A percentile compares a stretch with the other conserved stretches of the same genome.
These are phyloP conservation scores for Magnolia changhungtana DNA, from an alignment of 164 flowering plant genomes.

Conservation along the genomic window DNA sequence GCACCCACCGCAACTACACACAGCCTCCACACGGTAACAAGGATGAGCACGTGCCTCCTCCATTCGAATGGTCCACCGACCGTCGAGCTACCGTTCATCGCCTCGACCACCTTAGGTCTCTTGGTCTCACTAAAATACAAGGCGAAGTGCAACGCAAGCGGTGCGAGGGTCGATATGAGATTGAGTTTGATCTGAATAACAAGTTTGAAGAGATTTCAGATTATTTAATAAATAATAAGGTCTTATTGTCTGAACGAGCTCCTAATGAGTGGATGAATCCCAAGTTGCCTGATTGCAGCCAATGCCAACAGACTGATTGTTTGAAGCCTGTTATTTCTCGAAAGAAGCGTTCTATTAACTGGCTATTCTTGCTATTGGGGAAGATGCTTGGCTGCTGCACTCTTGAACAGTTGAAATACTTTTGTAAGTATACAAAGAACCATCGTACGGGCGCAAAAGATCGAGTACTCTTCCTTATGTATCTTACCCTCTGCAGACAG, in stretches of 20 bases:
- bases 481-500: conserved; percentile 34
- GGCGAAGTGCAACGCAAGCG: conserved; percentile 68
- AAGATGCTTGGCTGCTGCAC: conserved; percentile 42
- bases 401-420: conserved; percentile 37
- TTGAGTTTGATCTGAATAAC: conserved; percentile 30
- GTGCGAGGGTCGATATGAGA: conserved; percentile 35
- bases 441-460: conserved; percentile 55
- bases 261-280: conserved; percentile 53
- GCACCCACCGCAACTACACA: background rate
- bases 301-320: conserved; percentile 39
- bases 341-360: conserved; percentile 47
- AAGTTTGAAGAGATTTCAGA: conserved; percentile 33
- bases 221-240: conserved; percentile 18
- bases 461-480: conserved; percentile 36
- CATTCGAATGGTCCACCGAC: conserved; percentile 11
- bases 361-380: conserved; percentile 48
- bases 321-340: conserved; percentile 40
- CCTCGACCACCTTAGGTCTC: conserved; percentile 17
- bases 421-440: conserved; percentile 35
- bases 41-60: background rate
- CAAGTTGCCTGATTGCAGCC: conserved; percentile 29
- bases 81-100: background rate
- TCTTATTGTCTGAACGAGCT: conserved; percentile 47
- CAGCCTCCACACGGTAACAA: background rate
- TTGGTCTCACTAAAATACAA: conserved; percentile 23